These are phyloP conservation scores for Cunninghamia lanceolata DNA, from an alignment of 75 land plant species.

Conservation along the genomic window DNA sequence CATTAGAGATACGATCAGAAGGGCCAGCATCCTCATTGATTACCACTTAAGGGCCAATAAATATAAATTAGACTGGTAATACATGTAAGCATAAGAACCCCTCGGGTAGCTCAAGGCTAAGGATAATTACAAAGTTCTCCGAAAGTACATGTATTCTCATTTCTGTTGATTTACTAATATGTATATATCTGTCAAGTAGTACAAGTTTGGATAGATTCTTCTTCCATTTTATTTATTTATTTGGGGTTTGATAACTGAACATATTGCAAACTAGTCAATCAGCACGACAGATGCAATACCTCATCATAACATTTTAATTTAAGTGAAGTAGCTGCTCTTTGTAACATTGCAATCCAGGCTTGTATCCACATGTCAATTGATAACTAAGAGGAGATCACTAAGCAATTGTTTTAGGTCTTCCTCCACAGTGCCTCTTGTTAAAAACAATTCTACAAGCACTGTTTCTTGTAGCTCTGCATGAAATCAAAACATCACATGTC, in stretches of 20 bases:
- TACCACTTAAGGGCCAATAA: neutral
- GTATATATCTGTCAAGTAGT: neutral
- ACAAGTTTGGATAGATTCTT: neutral
- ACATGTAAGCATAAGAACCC: neutral
- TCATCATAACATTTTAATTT: neutral
- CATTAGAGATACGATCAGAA: neutral
- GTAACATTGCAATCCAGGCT: neutral
- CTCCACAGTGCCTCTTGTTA: constrained; percentile 18
- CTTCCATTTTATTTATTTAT: neutral
- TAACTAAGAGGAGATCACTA: constrained; percentile 14
- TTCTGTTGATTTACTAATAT: neutral
- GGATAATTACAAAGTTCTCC: neutral
- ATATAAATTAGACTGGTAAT: neutral
- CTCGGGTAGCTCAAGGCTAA: neutral
- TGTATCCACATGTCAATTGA: neutral
- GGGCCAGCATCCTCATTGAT: neutral
- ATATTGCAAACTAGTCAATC: neutral
- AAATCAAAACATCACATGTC: neutral
- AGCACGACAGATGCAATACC: neutral
- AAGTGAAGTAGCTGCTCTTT: neutral
- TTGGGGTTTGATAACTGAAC: neutral
- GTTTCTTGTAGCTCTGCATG: constrained; percentile 32
- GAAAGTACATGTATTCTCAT: neutral
- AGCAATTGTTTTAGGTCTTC: constrained; percentile 28
- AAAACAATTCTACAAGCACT: constrained; percentile 29